Evolutionary conservation across 108 stramenopile genomes (phyloP).

Genomic region (Skeletonema tropicum): DNA sequence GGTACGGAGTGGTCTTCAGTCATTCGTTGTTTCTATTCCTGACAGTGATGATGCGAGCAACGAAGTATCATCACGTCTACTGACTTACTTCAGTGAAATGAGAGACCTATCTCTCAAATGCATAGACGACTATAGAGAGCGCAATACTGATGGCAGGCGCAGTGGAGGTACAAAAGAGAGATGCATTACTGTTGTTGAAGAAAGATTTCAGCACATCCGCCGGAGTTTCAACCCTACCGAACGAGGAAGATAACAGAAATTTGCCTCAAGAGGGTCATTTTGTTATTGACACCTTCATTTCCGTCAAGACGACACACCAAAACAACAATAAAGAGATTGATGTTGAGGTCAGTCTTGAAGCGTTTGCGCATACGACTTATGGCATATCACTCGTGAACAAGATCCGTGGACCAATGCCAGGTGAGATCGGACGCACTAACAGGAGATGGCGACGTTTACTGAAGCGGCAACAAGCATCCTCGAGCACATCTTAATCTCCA

Average conservation of each 20-base stretch:
- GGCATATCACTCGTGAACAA: conserved; percentile 58
- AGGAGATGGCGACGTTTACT: conserved; percentile 79
- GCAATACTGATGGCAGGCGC: neutral
- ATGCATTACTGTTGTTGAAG: conserved; percentile 28
- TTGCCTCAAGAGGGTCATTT: conserved; percentile 71
- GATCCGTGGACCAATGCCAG: conserved; percentile 59
- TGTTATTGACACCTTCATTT: conserved; percentile 46
- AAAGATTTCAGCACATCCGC: conserved; percentile 28
- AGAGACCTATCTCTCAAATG: conserved; percentile 20
- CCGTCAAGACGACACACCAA: conserved; percentile 3
- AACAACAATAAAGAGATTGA: conserved; percentile 2
- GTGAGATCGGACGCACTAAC: conserved; percentile 76
- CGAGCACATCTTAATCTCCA: neutral
- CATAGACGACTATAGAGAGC: conserved; percentile 5
- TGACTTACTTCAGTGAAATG: conserved; percentile 22
- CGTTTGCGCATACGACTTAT: conserved; percentile 60
- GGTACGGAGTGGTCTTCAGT: conserved; percentile 25
- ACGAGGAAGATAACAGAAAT: conserved; percentile 29
- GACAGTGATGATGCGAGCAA: conserved; percentile 13
- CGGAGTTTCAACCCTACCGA: neutral
- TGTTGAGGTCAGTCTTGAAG: conserved; percentile 50
- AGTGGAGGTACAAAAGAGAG: neutral
- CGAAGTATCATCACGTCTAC: conserved; percentile 29
- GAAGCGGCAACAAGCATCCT: conserved; percentile 10
- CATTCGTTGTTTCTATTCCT: conserved; percentile 25